Evolutionary conservation across 495 filamentous ascomycete genomes (phyloP).

Genomic region (Penicillium turbatum): DNA sequence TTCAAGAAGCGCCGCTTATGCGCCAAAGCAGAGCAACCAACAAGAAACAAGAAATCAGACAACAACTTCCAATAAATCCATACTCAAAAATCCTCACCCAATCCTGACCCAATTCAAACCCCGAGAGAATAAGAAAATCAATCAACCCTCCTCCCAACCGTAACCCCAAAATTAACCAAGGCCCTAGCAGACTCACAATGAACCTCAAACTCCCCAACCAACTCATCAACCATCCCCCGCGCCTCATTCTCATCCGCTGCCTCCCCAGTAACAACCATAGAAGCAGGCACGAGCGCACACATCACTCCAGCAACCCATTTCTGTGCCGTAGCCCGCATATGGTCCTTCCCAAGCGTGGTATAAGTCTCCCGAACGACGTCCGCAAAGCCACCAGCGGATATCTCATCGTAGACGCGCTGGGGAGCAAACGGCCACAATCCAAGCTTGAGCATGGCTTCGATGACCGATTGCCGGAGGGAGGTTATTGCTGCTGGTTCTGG

Average conservation of each 20-base stretch:
- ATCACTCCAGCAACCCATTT: conserved; percentile 19
- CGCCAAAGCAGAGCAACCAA: neutral
- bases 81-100: neutral
- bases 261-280: conserved; percentile 17
- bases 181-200: conserved; percentile 13
- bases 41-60: neutral
- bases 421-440: conserved; percentile 16
- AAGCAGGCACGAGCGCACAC: conserved; percentile 12
- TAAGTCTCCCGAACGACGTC: conserved; percentile 12
- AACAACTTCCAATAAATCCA: neutral
- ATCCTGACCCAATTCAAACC: neutral
- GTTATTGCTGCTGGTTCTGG: conserved; percentile 10
- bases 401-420: conserved; percentile 11
- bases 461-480: conserved; percentile 6
- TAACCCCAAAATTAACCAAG: conserved; percentile 20
- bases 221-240: conserved; percentile 16
- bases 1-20: neutral
- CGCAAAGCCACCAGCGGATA: neutral
- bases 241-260: conserved; percentile 10
- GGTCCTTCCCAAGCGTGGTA: conserved; percentile 11
- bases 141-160: conserved; percentile 15
- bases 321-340: conserved; percentile 8
- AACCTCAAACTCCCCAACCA: conserved; percentile 17
- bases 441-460: conserved; percentile 14
- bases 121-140: neutral